Conservation (phyloP, 192 early-diverging fungal genomes). For the Paraglomus brasilianum region DNA sequence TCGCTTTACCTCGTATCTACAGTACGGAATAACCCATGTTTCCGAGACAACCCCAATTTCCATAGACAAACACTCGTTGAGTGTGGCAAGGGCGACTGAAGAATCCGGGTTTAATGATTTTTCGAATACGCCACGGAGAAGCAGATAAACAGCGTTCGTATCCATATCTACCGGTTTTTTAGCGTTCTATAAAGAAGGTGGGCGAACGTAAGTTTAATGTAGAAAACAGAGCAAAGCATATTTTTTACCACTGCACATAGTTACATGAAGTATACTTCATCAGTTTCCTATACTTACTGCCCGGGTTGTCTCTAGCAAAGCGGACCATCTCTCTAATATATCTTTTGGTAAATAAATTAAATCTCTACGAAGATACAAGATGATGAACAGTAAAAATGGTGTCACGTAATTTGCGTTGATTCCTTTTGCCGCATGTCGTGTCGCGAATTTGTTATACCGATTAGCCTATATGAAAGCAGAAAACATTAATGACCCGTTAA, state of each 20-base stretch:
- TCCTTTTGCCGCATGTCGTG: slow-evolving; percentile 40
- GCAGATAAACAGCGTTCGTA: slow-evolving; percentile 37
- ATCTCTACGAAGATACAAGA: slow-evolving; percentile 42
- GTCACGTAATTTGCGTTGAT: slow-evolving; percentile 35
- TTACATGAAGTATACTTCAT: background rate
- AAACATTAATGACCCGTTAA: background rate
- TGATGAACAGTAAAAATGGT: slow-evolving; percentile 42
- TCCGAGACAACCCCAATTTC: slow-evolving; percentile 38
- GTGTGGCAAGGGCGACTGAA: slow-evolving; percentile 38
- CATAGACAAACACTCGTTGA: slow-evolving; percentile 40
- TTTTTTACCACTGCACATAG: no score
- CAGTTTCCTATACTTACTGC: slow-evolving; percentile 25
- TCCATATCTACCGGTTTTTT: slow-evolving; percentile 34
- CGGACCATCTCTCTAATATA: slow-evolving; percentile 34
- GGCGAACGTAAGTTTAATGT: background rate
- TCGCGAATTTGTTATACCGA: slow-evolving; percentile 47
- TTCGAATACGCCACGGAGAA: slow-evolving; percentile 41
- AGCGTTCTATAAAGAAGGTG: slow-evolving; percentile 27
- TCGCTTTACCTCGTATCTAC: slow-evolving; percentile 41
- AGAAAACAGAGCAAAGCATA: background rate
- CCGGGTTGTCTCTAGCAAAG: slow-evolving; percentile 39
- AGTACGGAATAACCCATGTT: slow-evolving; percentile 44
- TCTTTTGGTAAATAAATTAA: slow-evolving; percentile 42
- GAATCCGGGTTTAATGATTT: slow-evolving; percentile 39
- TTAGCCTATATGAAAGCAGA: slow-evolving; percentile 29